Conservation (phyloP, 129 eudicot genomes). For the Chrysanthemum seticuspe region DNA sequence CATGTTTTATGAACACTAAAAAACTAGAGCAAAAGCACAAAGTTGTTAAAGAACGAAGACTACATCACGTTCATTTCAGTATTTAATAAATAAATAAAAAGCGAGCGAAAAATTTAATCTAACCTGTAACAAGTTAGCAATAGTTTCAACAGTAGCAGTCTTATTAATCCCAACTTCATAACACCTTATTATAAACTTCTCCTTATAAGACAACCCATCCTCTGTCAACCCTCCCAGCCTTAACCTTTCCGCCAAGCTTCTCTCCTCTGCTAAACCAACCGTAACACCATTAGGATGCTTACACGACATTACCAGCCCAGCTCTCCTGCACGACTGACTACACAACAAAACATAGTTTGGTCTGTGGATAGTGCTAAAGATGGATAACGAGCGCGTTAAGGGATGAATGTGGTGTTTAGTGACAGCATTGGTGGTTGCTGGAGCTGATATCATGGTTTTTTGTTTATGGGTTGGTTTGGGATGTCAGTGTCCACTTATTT, state of each 20-base stretch:
- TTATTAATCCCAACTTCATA: conserved; percentile 88
- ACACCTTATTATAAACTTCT: conserved; percentile 71
- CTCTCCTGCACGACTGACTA: conserved; percentile 6
- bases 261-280: conserved; percentile 8
- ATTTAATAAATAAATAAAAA: too few relatives aligned
- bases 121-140: conserved; percentile 88
- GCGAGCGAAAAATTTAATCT: not conserved
- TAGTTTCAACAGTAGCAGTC: conserved; percentile 87
- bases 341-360: not conserved
- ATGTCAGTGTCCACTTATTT: conserved; percentile 12
- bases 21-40: too few relatives aligned
- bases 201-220: conserved; percentile 81
- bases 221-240: conserved; percentile 71
- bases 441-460: not conserved
- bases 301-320: conserved; percentile 17
- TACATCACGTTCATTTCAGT: too few relatives aligned
- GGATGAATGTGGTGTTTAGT: not conserved
- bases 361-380: conserved; percentile 20
- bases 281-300: conserved; percentile 18
- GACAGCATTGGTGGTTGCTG: conserved; percentile 26
- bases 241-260: conserved; percentile 53
- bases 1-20: too few relatives aligned
- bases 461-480: not conserved
- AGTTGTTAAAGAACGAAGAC: too few relatives aligned
- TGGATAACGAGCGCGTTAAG: conserved; percentile 17